phyloP scores from a whole-genome alignment of 169 alveolate genomes.

The Cryptosporidium bovis region DNA sequence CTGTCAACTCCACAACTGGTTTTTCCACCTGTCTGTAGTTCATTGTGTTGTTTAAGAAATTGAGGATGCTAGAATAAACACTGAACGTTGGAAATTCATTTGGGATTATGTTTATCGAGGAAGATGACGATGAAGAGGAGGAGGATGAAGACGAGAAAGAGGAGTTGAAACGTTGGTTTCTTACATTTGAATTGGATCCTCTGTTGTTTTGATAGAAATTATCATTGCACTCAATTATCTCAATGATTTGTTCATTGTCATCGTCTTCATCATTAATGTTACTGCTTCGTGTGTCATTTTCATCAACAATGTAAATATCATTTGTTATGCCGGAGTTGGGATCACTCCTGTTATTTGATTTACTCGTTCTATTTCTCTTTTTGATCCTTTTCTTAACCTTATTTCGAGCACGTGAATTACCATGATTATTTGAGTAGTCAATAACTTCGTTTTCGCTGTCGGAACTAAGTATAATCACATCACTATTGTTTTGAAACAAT shows the following conservation, averaged over 20 bases:
- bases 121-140: slow-evolving; percentile 11
- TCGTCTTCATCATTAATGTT: neutral
- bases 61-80: slow-evolving; percentile 42
- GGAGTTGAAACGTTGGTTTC: neutral
- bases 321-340: neutral
- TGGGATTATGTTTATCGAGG: neutral
- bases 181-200: neutral
- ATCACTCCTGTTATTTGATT: neutral
- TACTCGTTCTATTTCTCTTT: neutral
- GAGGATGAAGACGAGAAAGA: neutral
- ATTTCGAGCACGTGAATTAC: neutral
- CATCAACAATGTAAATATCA: neutral
- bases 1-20: slow-evolving; percentile 45
- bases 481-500: neutral
- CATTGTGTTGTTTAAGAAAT: slow-evolving; percentile 41
- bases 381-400: slow-evolving; percentile 17
- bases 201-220: neutral
- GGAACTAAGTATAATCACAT: slow-evolving; percentile 23
- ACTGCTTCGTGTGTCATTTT: neutral
- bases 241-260: slow-evolving; percentile 53
- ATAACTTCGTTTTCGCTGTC: slow-evolving; percentile 44
- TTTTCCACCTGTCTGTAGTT: slow-evolving; percentile 9
- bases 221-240: slow-evolving; percentile 34
- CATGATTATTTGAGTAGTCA: neutral
- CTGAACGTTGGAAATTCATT: slow-evolving; percentile 40